These are phyloP conservation scores for Fusarium domesticum DNA, from an alignment of 2,329 filamentous ascomycete species.

Conservation along the genomic window DNA sequence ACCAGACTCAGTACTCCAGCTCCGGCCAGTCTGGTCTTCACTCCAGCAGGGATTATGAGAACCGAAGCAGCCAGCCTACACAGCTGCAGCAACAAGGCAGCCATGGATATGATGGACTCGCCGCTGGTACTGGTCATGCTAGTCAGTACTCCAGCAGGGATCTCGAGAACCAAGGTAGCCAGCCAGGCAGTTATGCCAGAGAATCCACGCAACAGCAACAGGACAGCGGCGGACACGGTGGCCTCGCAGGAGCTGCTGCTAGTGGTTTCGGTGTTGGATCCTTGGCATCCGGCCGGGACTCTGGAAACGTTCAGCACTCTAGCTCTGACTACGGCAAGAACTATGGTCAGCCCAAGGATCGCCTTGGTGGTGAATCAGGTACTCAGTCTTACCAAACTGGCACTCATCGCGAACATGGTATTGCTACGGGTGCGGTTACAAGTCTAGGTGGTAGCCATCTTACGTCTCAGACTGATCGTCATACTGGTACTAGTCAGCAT, in stretches of 20 bases:
- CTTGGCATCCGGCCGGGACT: constrained; percentile 1
- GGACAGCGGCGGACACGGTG: no score
- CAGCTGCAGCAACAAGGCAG: constrained; percentile 2
- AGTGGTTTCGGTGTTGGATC: constrained; percentile 13
- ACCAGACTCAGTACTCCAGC: no score
- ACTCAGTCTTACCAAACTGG: not conserved
- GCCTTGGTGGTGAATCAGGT: not conserved
- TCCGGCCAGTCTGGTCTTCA: no score
- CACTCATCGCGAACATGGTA: not conserved
- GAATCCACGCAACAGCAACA: no score
- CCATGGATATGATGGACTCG: not conserved
- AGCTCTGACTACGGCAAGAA: not conserved
- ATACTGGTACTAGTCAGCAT: not conserved
- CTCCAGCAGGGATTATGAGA: not conserved
- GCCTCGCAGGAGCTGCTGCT: constrained; percentile 6
- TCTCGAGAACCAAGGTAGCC: no score
- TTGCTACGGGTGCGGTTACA: not conserved
- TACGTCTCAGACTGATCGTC: not conserved
- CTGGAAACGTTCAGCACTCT: not conserved
- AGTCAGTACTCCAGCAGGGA: no score
- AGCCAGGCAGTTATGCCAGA: no score
- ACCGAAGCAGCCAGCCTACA: not conserved
- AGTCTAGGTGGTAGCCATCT: not conserved
- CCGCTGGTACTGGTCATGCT: no score
- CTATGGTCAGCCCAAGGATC: not conserved